phyloP scores from a whole-genome alignment of 768 basidiomycete species.

The Chlorophyllum brunneum region DNA sequence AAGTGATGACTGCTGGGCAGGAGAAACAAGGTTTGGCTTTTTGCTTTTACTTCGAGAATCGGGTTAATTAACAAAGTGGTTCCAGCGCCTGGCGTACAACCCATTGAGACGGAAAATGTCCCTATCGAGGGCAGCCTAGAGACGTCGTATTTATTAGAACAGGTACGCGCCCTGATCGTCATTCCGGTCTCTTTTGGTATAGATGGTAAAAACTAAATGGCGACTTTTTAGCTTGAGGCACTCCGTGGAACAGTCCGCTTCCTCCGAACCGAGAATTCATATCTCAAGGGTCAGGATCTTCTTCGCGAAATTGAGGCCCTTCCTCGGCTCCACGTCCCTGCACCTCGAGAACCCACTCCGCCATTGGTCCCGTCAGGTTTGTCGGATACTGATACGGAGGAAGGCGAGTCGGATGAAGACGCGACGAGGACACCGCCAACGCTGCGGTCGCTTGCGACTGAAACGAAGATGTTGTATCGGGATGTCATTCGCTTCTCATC shows the following conservation, averaged over 20 bases:
- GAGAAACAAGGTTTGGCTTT: constrained; percentile 64
- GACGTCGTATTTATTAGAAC: constrained; percentile 83
- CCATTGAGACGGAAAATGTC: constrained; percentile 54
- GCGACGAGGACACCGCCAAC: constrained; percentile 35
- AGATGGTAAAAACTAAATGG: not conserved
- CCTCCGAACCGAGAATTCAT: constrained; percentile 91
- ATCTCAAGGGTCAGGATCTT: constrained; percentile 89
- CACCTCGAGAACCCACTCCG: constrained; percentile 54
- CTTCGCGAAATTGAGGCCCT: constrained; percentile 77
- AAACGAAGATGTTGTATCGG: constrained; percentile 84
- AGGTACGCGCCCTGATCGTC: constrained; percentile 41
- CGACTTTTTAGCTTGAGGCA: constrained; percentile 64
- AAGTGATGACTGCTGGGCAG: constrained; percentile 57
- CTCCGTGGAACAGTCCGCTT: constrained; percentile 89
- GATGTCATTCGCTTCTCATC: constrained; percentile 86
- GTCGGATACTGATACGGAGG: constrained; percentile 57
- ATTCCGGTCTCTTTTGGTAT: constrained; percentile 1
- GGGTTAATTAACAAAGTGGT: not conserved
- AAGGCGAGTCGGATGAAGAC: constrained; percentile 43
- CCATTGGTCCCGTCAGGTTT: constrained; percentile 59
- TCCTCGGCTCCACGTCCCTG: constrained; percentile 53
- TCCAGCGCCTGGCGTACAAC: constrained; percentile 44
- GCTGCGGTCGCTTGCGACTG: constrained; percentile 67
- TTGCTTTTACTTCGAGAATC: not conserved
- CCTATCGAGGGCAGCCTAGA: constrained; percentile 80